These are phyloP conservation scores for Coemansia sp. DNA, from an alignment of 192 early-diverging fungal genomes.

Conservation along the genomic window DNA sequence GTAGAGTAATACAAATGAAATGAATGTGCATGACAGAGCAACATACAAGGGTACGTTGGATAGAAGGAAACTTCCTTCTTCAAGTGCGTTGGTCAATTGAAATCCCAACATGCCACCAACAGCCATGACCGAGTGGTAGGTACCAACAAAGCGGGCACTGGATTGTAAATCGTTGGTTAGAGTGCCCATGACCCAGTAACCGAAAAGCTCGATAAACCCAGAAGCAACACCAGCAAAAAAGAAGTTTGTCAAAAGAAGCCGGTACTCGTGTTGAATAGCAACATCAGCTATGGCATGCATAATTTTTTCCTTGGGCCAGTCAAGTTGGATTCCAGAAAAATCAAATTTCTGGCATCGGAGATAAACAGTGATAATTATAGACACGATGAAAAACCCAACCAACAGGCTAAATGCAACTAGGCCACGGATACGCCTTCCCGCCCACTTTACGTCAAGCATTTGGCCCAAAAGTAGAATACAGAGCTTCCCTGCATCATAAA, in stretches of 20 bases:
- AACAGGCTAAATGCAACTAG: constrained; percentile 9
- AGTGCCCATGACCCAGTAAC: constrained; percentile 45
- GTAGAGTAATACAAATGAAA: constrained; percentile 21
- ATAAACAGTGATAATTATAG: constrained; percentile 7
- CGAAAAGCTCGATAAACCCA: constrained; percentile 39
- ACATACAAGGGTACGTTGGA: constrained; percentile 28
- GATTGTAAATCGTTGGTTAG: constrained; percentile 41
- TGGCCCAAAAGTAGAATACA: constrained; percentile 26
- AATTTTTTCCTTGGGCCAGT: constrained; percentile 2
- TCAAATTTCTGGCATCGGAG: constrained; percentile 6
- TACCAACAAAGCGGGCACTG: constrained; percentile 37
- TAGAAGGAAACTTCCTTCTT: constrained; percentile 6
- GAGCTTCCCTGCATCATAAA: constrained; percentile 34
- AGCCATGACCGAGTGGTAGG: constrained; percentile 31
- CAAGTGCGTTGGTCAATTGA: constrained; percentile 15
- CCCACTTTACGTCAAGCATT: constrained; percentile 33
- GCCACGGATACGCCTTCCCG: constrained; percentile 20
- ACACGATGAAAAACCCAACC: constrained; percentile 6
- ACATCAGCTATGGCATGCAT: constrained; percentile 9
- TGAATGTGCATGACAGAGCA: constrained; percentile 5
- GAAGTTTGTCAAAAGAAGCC: constrained; percentile 17
- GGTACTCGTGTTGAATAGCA: constrained; percentile 4
- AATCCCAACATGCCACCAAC: constrained; percentile 29
- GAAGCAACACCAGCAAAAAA: constrained; percentile 39
- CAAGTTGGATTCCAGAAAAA: constrained; percentile 5